Conservation (phyloP, 1,139 yeast genomes). For the Suhomyces bolitotheri region DNA sequence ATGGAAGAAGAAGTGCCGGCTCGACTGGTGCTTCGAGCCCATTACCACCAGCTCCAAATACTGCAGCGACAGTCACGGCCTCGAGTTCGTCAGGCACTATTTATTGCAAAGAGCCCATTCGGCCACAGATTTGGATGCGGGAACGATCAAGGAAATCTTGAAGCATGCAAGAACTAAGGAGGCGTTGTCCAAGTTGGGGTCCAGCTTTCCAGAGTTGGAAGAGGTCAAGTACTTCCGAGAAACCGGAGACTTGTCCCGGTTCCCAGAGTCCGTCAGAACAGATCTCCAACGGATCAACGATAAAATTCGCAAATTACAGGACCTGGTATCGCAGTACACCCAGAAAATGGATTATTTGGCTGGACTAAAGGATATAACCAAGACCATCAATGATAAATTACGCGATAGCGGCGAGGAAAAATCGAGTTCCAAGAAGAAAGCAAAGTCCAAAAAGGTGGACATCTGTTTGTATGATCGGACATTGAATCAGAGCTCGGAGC, state of each 20-base stretch:
- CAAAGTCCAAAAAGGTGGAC: conserved; percentile 26
- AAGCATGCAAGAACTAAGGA: conserved; percentile 15
- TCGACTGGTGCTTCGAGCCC: conserved; percentile 60
- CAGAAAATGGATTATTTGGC: conserved; percentile 25
- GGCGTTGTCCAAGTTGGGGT: conserved; percentile 29
- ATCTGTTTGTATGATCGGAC: conserved; percentile 34
- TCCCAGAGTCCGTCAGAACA: conserved; percentile 33
- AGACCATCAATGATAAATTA: conserved; percentile 38
- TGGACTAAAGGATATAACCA: conserved; percentile 37
- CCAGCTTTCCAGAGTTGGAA: conserved; percentile 41
- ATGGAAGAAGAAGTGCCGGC: conserved; percentile 79
- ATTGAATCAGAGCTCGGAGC: conserved; percentile 5
- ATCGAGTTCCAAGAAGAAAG: conserved; percentile 23
- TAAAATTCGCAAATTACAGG: conserved; percentile 23
- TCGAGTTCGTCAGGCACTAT: conserved; percentile 44
- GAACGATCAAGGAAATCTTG: conserved; percentile 25
- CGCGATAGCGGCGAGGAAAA: conserved; percentile 16
- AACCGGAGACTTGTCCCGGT: conserved; percentile 30
- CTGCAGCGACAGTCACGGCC: conserved; percentile 75
- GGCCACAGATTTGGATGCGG: conserved; percentile 19
- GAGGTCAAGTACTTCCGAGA: conserved; percentile 32
- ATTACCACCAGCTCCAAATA: conserved; percentile 61
- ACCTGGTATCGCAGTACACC: conserved; percentile 21
- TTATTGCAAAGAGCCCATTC: conserved; percentile 20
- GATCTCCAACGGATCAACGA: conserved; percentile 23